Conservation (phyloP, 169 alveolate species). For the Eimeria acervulina region DNA sequence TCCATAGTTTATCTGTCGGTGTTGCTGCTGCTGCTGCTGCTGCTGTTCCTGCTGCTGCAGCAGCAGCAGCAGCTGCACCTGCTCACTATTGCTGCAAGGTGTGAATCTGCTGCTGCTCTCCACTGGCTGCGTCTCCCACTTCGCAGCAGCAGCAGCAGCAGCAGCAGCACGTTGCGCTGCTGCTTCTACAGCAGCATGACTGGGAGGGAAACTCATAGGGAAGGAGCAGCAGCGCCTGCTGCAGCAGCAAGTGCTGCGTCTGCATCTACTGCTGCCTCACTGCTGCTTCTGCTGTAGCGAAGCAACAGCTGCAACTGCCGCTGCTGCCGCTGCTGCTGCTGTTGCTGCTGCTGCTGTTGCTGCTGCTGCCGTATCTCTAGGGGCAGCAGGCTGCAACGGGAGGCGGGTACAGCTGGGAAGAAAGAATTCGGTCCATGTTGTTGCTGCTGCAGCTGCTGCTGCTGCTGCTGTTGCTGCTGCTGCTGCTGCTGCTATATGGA, state of each 20-base stretch:
- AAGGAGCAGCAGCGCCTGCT: neutral
- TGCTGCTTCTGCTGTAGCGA: neutral
- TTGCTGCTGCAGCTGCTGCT: neutral
- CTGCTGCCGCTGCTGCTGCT: conserved; percentile 3
- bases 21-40: conserved; percentile 20
- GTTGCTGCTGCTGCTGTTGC: conserved; percentile 27
- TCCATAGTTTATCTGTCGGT: no score
- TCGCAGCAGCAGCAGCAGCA: conserved; percentile 30
- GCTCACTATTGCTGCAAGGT: neutral
- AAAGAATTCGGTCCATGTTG: neutral
- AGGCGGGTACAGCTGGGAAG: no score
- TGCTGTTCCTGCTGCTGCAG: conserved; percentile 38
- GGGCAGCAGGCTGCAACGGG: no score
- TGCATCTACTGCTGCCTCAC: neutral
- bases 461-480: conserved; percentile 28
- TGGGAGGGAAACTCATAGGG: neutral
- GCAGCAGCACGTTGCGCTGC: conserved; percentile 36
- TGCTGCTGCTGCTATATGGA: neutral
- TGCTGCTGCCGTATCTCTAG: conserved; percentile 2
- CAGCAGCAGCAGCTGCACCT: neutral
- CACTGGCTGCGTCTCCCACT: neutral
- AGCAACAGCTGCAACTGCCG: neutral
- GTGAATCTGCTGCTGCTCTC: neutral
- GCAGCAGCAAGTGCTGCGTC: neutral
- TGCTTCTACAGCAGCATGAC: neutral